Base-by-base conservation (phyloP, 768 basidiomycete species). In the Kwoniella dejecticola region DNA sequence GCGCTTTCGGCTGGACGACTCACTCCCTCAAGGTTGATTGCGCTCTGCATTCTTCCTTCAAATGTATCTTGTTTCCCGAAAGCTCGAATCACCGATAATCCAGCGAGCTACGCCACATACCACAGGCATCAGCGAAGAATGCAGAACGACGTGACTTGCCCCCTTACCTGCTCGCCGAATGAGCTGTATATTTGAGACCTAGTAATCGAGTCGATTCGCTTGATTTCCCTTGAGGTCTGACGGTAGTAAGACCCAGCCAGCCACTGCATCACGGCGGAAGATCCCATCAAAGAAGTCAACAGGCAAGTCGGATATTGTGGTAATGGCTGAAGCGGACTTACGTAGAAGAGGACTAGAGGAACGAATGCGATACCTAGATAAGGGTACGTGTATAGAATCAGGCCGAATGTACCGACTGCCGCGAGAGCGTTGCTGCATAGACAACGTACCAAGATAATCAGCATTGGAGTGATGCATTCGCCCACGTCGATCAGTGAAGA, bases 301-400 rank as follows among this genome's bases (percentile, higher is more conserved):
- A n/a, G n/a, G n/a, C n/a, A n/a, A n/a, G n/a, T n/a, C n/a, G n/a
- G n/a, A n/a, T n/a, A n/a, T n/a, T n/a, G n/a, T n/a, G n/a, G n/a
- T n/a, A n/a, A n/a, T n/a, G n/a, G n/a, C n/a, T n/a, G n/a, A n/a
- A n/a, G 8, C 7, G 30, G 11, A 50, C 67, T 59, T 36, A 69
- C 67, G 27, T 67, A 66, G 19, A 64, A 50, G 15, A 69, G 50
- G n/a, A 31, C 29, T 27, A 74, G 45, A 17, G 73, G 76, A 6
- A 72, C 60, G 30, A 75, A 69, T 4, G 70, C 59, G 38, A 75
- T 48, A 0, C 67, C 71, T 2, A 75, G 58, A 19, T 47, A 68
- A 1, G 71, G 63, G 53, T 66, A 75, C 3, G 70, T 68, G 47
- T 75, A 77, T 13, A 69, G 41, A 11, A 75, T 67, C 33, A 77